Conservation (phyloP, 2,329 filamentous ascomycete species). For the Sodiomyces alkalinus region DNA sequence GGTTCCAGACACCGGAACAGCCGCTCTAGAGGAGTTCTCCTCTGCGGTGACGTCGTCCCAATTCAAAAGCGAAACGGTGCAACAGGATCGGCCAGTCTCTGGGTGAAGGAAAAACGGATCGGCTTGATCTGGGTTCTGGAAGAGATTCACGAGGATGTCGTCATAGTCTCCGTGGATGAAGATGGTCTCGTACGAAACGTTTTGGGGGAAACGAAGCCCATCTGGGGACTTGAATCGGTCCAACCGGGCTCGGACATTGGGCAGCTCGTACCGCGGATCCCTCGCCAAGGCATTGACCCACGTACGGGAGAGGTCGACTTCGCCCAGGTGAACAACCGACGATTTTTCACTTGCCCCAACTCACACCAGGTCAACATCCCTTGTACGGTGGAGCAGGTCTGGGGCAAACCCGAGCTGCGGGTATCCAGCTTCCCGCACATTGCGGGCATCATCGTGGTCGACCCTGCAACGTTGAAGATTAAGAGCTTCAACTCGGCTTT, state of each 20-base stretch:
- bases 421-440: constrained; percentile 95
- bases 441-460: constrained; percentile 86
- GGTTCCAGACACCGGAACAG: constrained; percentile 50
- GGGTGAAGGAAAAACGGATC: constrained; percentile 94
- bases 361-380: constrained; percentile 68
- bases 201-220: constrained; percentile 62
- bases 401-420: constrained; percentile 55
- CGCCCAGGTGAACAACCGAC: constrained; percentile 53
- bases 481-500: constrained; percentile 93
- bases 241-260: constrained; percentile 59
- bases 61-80: constrained; percentile 92
- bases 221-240: constrained; percentile 65
- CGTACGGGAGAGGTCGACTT: constrained; percentile 65
- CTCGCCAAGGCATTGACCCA: constrained; percentile 56
- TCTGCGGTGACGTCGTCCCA: constrained; percentile 95
- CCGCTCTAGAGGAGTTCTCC: constrained; percentile 73
- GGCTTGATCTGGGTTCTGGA: constrained; percentile 96
- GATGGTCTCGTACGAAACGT: constrained; percentile 57
- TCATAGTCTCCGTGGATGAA: constrained; percentile 60
- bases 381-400: constrained; percentile 61
- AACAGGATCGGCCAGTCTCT: constrained; percentile 83
- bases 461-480: constrained; percentile 62
- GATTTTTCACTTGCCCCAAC: constrained; percentile 76
- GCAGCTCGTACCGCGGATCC: constrained; percentile 66
- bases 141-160: constrained; percentile 91